Percentiles rank a stretch among this genome's conserved stretches.
These are phyloP conservation scores for Fagus sylvatica DNA, from an alignment of 306 rosid species.

Conservation along the genomic window DNA sequence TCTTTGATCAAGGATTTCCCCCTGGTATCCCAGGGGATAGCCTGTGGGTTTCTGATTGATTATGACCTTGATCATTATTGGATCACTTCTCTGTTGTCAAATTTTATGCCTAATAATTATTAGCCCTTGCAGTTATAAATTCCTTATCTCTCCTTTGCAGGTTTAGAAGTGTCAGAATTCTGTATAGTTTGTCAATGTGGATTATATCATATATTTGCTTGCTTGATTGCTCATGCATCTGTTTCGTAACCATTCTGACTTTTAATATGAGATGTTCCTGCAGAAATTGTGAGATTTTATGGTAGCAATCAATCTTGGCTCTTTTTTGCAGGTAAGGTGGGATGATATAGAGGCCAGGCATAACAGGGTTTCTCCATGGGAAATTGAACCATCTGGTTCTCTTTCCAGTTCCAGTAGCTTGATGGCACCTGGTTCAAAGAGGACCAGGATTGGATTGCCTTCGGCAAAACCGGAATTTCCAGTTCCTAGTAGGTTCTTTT, in stretches of 20 bases:
- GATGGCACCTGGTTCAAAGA: slow-evolving; percentile 72
- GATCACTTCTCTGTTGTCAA: not conserved
- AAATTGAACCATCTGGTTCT: slow-evolving; percentile 84
- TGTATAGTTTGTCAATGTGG: not conserved
- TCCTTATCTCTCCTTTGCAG: not conserved
- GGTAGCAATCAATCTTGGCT: not conserved
- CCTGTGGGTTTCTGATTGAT: not conserved
- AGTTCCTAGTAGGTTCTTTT: slow-evolving; percentile 57
- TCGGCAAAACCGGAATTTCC: slow-evolving; percentile 64
- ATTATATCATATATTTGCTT: not conserved
- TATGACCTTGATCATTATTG: not conserved
- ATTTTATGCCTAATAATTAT: not conserved
- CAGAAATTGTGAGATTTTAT: not conserved
- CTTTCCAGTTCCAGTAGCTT: slow-evolving; percentile 55
- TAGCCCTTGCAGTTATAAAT: not conserved
- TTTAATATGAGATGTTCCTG: not conserved
- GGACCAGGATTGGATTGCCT: slow-evolving; percentile 71
- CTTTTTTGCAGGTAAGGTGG: slow-evolving; percentile 82
- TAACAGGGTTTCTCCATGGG: slow-evolving; percentile 99
- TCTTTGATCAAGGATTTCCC: not conserved
- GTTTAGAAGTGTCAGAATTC: not conserved
- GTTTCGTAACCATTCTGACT: not conserved
- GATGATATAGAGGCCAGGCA: slow-evolving; percentile 76
- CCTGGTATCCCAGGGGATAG: not conserved
- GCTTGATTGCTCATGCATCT: not conserved